Evolutionary conservation across 352 stramenopile genomes (phyloP).

Genomic region (Vaucheria bursata): DNA sequence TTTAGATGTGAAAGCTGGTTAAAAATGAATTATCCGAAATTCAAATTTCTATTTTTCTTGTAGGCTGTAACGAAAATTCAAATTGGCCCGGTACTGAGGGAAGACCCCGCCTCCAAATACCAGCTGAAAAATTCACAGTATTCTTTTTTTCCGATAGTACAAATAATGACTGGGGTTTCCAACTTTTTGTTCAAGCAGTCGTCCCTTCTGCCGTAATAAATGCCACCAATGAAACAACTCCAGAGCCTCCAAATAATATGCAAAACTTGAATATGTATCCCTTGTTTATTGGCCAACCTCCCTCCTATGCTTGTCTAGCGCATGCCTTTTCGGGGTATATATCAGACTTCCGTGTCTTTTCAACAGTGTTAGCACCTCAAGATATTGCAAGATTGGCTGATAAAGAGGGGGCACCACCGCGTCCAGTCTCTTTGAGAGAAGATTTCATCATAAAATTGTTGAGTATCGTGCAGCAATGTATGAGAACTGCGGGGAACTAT

Average conservation of each 20-base stretch:
- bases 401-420: conserved; percentile 2
- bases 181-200: conserved; percentile 20
- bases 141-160: conserved; percentile 69
- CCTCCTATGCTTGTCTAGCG: conserved; percentile 17
- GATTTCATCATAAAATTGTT: conserved; percentile 22
- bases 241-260: too few species aligned
- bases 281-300: conserved; percentile 35
- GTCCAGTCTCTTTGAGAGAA: conserved; percentile 24
- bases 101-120: conserved; percentile 61
- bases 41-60: too few species aligned
- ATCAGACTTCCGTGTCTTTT: conserved; percentile 20
- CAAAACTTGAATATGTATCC: conserved; percentile 31
- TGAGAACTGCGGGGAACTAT: conserved; percentile 7
- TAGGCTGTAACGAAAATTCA: conserved; percentile 11
- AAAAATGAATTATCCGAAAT: too few species aligned
- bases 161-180: conserved; percentile 68
- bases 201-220: conserved; percentile 9
- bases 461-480: conserved; percentile 31
- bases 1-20: too few species aligned
- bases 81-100: conserved; percentile 47
- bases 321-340: conserved; percentile 22
- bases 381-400: neutral
- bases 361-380: conserved; percentile 12
- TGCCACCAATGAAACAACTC: too few species aligned
- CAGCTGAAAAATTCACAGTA: conserved; percentile 59